Percentiles rank a stretch among this genome's conserved stretches.
These are phyloP conservation scores for Hippophae rhamnoides DNA, from an alignment of 306 rosid species.

Conservation along the genomic window DNA sequence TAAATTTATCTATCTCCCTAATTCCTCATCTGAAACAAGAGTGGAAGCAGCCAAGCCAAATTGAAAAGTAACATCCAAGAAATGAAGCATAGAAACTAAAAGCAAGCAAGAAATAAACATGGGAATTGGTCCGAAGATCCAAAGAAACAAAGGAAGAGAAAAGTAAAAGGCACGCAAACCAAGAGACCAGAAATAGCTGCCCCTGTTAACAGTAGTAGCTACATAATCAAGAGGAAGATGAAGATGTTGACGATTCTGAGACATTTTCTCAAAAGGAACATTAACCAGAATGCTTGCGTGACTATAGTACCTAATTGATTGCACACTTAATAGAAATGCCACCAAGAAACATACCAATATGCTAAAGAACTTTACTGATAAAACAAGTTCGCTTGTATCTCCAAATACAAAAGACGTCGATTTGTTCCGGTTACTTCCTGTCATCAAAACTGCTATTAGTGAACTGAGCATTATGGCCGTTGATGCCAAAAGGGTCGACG, in stretches of 20 bases:
- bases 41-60: conserved; percentile 31
- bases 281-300: conserved; percentile 83
- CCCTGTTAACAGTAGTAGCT: conserved; percentile 53
- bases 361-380: conserved; percentile 54
- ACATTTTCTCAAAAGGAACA: conserved; percentile 54
- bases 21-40: conserved; percentile 28
- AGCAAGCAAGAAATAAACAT: conserved; percentile 47
- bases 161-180: conserved; percentile 84
- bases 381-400: conserved; percentile 31
- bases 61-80: conserved; percentile 49
- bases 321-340: conserved; percentile 63
- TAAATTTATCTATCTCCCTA: conserved; percentile 11
- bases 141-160: conserved; percentile 69
- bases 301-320: conserved; percentile 77
- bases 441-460: conserved; percentile 66
- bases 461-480: conserved; percentile 82
- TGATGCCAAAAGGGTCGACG: conserved; percentile 82
- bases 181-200: conserved; percentile 77
- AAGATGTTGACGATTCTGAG: conserved; percentile 24
- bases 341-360: conserved; percentile 68
- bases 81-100: conserved; percentile 50
- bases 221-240: conserved; percentile 52
- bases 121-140: conserved; percentile 88
- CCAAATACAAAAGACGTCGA: conserved; percentile 24
- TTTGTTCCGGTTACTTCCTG: conserved; percentile 11